Conservation (phyloP, 345 rosid species). For the Citrus australasica region DNA sequence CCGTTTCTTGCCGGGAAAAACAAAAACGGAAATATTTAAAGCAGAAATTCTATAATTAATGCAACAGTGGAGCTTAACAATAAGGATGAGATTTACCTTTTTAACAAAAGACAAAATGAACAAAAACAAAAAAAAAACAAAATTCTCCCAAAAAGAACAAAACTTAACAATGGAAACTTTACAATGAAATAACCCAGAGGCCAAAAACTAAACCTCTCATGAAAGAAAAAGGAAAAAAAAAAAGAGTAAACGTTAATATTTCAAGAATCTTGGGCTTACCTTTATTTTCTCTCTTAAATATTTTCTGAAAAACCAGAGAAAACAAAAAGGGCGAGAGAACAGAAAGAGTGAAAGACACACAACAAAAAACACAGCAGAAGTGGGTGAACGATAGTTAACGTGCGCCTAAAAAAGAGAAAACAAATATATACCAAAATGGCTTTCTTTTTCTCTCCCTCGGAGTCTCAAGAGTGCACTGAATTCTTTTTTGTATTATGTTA, state of each 20-base stretch:
- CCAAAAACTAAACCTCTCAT: background rate
- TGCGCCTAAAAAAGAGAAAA: no score
- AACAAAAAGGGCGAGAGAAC: background rate
- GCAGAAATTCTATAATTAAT: constrained; percentile 21
- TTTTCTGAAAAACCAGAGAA: background rate
- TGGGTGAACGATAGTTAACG: no score
- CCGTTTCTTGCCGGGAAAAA: background rate
- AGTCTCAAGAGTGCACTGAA: no score
- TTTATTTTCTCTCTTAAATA: background rate
- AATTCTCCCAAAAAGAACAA: background rate
- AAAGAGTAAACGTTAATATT: background rate
- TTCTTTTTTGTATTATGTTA: no score
- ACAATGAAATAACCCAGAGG: background rate
- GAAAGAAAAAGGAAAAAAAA: background rate
- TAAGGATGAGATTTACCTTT: constrained; percentile 14
- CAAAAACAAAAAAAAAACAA: background rate
- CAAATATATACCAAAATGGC: no score
- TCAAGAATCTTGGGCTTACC: constrained; percentile 1
- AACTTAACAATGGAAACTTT: background rate
- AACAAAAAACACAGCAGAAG: no score
- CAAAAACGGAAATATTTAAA: background rate
- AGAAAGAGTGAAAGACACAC: constrained; percentile 6
- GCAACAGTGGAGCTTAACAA: constrained; percentile 40
- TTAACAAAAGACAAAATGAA: constrained; percentile 10
- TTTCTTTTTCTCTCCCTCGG: no score